Conservation (phyloP, 2,329 filamentous ascomycete genomes). For the Fusarium goolgardi region DNA sequence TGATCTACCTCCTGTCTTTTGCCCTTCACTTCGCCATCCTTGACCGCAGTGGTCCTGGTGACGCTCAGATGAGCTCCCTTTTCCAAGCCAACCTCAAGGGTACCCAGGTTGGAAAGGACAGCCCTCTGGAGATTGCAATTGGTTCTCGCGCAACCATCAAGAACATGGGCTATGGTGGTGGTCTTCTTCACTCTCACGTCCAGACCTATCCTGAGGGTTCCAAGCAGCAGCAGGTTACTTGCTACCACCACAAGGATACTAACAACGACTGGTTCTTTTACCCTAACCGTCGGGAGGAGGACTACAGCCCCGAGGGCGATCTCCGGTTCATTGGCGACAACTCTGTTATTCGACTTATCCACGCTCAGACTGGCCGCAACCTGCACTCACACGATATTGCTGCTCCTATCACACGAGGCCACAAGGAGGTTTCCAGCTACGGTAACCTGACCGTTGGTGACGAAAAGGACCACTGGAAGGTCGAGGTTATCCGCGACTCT, state of each 20-base stretch:
- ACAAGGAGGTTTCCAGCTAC: slow-evolving; percentile 94
- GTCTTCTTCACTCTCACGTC: slow-evolving; percentile 94
- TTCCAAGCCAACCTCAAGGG: slow-evolving; percentile 97
- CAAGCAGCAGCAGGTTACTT: slow-evolving; percentile 94
- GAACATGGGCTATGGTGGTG: slow-evolving; percentile 99
- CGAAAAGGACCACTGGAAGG: slow-evolving; percentile 95
- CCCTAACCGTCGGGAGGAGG: slow-evolving; percentile 82
- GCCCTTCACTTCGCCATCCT: slow-evolving; percentile 94
- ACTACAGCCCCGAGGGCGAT: slow-evolving; percentile 75
- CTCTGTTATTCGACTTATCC: slow-evolving; percentile 85
- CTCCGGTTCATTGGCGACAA: slow-evolving; percentile 83
- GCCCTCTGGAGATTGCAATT: slow-evolving; percentile 88
- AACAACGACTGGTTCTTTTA: slow-evolving; percentile 99
- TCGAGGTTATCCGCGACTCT: slow-evolving; percentile 92
- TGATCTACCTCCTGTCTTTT: slow-evolving; percentile 97
- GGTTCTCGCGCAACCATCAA: slow-evolving; percentile 94
- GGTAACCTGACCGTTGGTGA: slow-evolving; percentile 96
- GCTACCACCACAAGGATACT: slow-evolving; percentile 99
- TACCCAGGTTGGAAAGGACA: slow-evolving; percentile 93
- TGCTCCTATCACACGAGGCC: slow-evolving; percentile 88
- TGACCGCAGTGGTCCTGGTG: slow-evolving; percentile 92
- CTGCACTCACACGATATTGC: slow-evolving; percentile 92
- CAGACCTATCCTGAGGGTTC: slow-evolving; percentile 97
- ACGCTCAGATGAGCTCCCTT: slow-evolving; percentile 99
- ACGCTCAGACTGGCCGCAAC: slow-evolving; percentile 96